A percentile compares a stretch with the other conserved stretches of the same genome.
Conservation (phyloP, 768 basidiomycete species). For the Sarcomyxa edulis region DNA sequence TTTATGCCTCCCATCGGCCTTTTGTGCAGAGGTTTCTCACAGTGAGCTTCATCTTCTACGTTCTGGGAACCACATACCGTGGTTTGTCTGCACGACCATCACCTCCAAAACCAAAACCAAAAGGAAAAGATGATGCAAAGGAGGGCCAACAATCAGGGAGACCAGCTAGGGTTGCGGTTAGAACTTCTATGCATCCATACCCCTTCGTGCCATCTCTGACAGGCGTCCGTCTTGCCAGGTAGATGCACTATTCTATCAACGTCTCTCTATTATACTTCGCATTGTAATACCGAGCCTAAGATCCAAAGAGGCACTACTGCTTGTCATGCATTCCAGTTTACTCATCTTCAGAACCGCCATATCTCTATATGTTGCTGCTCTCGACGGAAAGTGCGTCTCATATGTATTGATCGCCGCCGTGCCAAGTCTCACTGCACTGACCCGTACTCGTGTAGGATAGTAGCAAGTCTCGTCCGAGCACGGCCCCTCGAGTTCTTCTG, state of each 20-base stretch:
- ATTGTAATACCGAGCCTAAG: constrained; percentile 86
- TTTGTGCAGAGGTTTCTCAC: constrained; percentile 69
- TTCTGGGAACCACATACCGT: constrained; percentile 57
- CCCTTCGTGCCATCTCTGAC: background rate
- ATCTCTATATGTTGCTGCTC: constrained; percentile 88
- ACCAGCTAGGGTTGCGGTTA: constrained; percentile 62
- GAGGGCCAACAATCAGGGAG: constrained; percentile 29
- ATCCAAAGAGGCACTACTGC: constrained; percentile 83
- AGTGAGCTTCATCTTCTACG: constrained; percentile 64
- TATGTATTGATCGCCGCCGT: constrained; percentile 3
- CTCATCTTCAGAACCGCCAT: constrained; percentile 88
- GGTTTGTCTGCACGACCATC: constrained; percentile 44
- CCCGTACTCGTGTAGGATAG: constrained; percentile 55
- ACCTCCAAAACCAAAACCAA: constrained; percentile 29
- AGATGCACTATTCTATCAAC: constrained; percentile 87
- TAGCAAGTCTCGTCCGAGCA: constrained; percentile 89
- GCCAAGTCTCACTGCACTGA: background rate
- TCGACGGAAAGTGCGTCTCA: constrained; percentile 78
- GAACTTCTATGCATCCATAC: no score
- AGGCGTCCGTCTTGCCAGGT: constrained; percentile 41
- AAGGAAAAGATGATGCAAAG: constrained; percentile 19
- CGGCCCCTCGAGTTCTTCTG: constrained; percentile 71
- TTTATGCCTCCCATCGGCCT: constrained; percentile 66
- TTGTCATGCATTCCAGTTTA: constrained; percentile 85
- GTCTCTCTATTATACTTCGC: constrained; percentile 68